Percentiles rank a stretch among this genome's conserved stretches.
These are phyloP conservation scores for Wilhelminamyces savonicus DNA, from an alignment of 805 yeast species.

Conservation along the genomic window DNA sequence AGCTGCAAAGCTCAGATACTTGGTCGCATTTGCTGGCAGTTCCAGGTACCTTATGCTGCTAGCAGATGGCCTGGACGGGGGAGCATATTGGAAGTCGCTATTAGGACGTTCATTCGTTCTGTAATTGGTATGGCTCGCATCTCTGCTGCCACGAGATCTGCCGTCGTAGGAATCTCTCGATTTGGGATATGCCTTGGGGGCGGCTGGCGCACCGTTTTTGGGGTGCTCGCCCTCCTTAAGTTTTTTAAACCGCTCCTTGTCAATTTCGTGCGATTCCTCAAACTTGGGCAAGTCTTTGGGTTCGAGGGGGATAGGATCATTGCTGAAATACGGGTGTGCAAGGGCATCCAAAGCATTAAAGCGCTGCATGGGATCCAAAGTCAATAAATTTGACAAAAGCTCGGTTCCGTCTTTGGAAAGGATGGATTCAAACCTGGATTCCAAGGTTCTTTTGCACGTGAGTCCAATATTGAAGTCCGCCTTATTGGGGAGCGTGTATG, in stretches of 20 bases:
- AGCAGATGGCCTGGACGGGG: no score
- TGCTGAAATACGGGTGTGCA: slow-evolving; percentile 59
- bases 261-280: slow-evolving; percentile 88
- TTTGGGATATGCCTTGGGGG: no score
- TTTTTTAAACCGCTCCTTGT: slow-evolving; percentile 52
- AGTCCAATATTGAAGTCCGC: slow-evolving; percentile 39
- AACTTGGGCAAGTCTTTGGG: slow-evolving; percentile 55
- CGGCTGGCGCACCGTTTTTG: no score
- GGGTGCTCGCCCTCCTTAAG: slow-evolving; percentile 14
- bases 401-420: slow-evolving; percentile 44
- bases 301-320: slow-evolving; percentile 57
- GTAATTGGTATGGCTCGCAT: no score
- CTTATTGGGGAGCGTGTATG: slow-evolving; percentile 50
- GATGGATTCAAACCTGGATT: slow-evolving; percentile 38
- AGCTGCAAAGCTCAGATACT: no score
- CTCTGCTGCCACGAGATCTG: no score
- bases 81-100: no score
- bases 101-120: no score
- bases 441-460: slow-evolving; percentile 41
- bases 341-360: slow-evolving; percentile 77
- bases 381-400: slow-evolving; percentile 55
- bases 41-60: no score
- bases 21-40: no score
- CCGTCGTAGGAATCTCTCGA: no score
- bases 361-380: slow-evolving; percentile 66